phyloP scores from a whole-genome alignment of 2,329 filamentous ascomycete species.

The Coleophoma eucalyptorum region DNA sequence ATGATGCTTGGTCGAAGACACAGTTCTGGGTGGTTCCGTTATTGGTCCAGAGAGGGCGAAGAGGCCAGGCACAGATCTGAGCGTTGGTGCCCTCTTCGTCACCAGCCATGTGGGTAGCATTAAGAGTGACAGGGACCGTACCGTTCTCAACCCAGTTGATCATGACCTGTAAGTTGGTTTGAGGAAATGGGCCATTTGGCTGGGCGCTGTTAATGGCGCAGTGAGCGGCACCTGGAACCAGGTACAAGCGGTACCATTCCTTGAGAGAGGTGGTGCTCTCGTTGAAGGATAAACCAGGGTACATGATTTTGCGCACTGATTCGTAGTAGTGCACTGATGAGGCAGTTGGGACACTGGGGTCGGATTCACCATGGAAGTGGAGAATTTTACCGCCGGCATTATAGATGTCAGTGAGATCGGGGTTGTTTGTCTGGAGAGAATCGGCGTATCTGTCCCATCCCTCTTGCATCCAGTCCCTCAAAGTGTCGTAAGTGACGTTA shows the following conservation, averaged over 20 bases:
- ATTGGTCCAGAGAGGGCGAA: slow-evolving; percentile 22
- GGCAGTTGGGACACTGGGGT: slow-evolving; percentile 47
- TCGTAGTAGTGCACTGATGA: slow-evolving; percentile 48
- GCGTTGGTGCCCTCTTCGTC: slow-evolving; percentile 28
- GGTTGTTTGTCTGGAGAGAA: slow-evolving; percentile 46
- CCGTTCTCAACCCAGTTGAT: slow-evolving; percentile 67
- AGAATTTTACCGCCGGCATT: slow-evolving; percentile 17
- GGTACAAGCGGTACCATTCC: slow-evolving; percentile 43
- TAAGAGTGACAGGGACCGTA: slow-evolving; percentile 29
- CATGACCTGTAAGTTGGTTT: slow-evolving; percentile 64
- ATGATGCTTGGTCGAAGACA: slow-evolving; percentile 18
- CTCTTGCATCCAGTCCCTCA: slow-evolving; percentile 47
- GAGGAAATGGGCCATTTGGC: slow-evolving; percentile 23
- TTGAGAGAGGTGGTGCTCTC: slow-evolving; percentile 26
- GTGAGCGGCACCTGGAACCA: slow-evolving; percentile 45
- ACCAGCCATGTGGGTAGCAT: slow-evolving; percentile 30
- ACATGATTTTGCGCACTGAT: slow-evolving; percentile 40
- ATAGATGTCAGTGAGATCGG: slow-evolving; percentile 42
- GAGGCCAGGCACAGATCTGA: slow-evolving; percentile 34
- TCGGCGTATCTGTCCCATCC: slow-evolving; percentile 44
- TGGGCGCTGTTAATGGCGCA: slow-evolving; percentile 39
- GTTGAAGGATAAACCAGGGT: slow-evolving; percentile 31
- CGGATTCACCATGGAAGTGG: neutral
- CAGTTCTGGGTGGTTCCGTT: slow-evolving; percentile 19
- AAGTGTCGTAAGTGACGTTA: slow-evolving; percentile 49